Conservation (phyloP, 1,284 basidiomycete genomes). For the Xerocomus minutiporus region DNA sequence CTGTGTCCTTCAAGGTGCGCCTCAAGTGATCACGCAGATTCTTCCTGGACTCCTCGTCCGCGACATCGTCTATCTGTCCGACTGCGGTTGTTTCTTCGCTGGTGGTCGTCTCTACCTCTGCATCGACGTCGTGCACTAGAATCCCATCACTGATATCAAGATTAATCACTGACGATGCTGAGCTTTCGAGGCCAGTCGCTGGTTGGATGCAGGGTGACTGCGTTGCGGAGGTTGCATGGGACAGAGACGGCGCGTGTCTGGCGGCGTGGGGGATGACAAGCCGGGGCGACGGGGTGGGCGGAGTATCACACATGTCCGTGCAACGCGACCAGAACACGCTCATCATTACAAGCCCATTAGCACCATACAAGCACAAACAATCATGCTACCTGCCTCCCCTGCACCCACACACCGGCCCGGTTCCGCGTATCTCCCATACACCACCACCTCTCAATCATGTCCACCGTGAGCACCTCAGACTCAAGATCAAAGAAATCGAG, state of each 20-base stretch:
- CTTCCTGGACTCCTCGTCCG: conserved; percentile 58
- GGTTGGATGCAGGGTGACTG: conserved; percentile 30
- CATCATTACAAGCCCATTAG: neutral
- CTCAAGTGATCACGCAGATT: conserved; percentile 64
- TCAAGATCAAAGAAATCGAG: conserved; percentile 66
- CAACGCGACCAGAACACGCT: neutral
- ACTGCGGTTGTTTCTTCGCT: conserved; percentile 47
- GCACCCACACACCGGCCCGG: conserved; percentile 66
- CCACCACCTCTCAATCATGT: conserved; percentile 85
- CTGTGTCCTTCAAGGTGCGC: conserved; percentile 51
- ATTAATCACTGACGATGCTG: conserved; percentile 62
- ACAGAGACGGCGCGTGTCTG: conserved; percentile 39
- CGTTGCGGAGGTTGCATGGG: conserved; percentile 32
- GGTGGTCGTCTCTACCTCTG: conserved; percentile 48
- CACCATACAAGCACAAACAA: conserved; percentile 17
- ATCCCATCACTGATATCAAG: conserved; percentile 61
- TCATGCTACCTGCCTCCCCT: conserved; percentile 42
- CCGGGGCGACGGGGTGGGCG: conserved; percentile 36
- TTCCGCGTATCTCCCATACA: conserved; percentile 70
- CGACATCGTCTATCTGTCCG: conserved; percentile 39
- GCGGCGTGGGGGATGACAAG: conserved; percentile 41
- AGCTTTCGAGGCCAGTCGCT: conserved; percentile 48
- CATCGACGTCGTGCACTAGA: conserved; percentile 60
- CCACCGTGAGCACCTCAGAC: conserved; percentile 37
- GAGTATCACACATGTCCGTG: conserved; percentile 20